A percentile compares a stretch with the other conserved stretches of the same genome.
These are phyloP conservation scores for Gelatoporia subvermispora DNA, from an alignment of 768 basidiomycete species.

Conservation along the genomic window DNA sequence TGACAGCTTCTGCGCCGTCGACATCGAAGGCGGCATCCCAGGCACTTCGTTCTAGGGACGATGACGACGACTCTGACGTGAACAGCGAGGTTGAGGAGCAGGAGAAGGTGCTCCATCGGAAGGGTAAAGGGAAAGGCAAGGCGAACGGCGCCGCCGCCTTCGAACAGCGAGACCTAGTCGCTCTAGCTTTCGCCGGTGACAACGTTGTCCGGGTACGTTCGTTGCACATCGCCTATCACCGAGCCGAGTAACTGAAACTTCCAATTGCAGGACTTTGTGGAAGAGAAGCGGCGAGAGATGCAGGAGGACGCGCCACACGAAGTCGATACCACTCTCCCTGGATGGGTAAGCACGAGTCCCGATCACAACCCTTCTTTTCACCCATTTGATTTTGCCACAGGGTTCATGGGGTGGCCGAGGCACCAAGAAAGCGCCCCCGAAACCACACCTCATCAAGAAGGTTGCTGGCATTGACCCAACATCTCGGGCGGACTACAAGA, in stretches of 20 bases:
- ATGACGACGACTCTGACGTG: conserved; percentile 45
- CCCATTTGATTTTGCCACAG: conserved; percentile 32
- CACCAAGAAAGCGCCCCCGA: conserved; percentile 51
- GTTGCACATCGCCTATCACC: too few relatives aligned
- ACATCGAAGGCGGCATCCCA: neutral
- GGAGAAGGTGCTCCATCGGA: conserved; percentile 40
- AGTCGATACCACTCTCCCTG: conserved; percentile 86
- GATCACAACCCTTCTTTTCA: conserved; percentile 2
- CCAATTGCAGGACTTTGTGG: conserved; percentile 69
- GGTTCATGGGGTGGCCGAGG: conserved; percentile 92
- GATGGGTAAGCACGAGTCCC: conserved; percentile 67
- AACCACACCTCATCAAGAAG: conserved; percentile 73
- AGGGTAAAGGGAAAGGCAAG: conserved; percentile 40
- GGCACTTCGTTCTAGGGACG: conserved; percentile 7
- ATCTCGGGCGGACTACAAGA: conserved; percentile 77
- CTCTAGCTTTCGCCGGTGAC: conserved; percentile 94
- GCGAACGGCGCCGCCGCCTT: conserved; percentile 55
- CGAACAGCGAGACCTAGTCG: conserved; percentile 88
- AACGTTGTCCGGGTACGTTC: conserved; percentile 81
- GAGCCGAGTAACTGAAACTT: neutral
- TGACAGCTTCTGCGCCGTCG: neutral
- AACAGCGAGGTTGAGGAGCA: conserved; percentile 71
- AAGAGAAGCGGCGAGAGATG: conserved; percentile 76
- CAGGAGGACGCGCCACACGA: conserved; percentile 83
- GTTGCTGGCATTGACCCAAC: conserved; percentile 76